Base-by-base conservation (phyloP, 371 early-diverging fungal genomes). In the Mucor mucedo region DNA sequence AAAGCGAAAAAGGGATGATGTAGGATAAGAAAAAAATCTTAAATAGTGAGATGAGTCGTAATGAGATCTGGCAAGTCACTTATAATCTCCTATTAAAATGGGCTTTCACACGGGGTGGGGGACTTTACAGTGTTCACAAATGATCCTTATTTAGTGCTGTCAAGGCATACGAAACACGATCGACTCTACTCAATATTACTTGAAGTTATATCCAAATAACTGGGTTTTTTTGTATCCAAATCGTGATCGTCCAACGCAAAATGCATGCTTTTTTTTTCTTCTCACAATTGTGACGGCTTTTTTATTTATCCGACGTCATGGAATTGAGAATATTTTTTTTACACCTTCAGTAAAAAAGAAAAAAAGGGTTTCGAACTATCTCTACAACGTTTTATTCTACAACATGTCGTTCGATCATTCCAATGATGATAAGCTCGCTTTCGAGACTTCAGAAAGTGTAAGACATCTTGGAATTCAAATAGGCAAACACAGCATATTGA, bases 381-480 rank as follows among this genome's bases (percentile, higher is more conserved):
- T 33, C 13, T 42, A 14, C 5, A 6, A 33, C 32, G 45, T 33
- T n/a, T 21, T 35, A 35, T 35, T 35, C 35, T 35, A 8, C 35
- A 35, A 35, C 35, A 80, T 80, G 80, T 69, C 76, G 4, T 80
- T 75, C 64, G 80, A 80, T 77, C 77, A 73, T 56, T 60, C 70
- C 29, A 63, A 75, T 55, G 89, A 89, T 75, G 87, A 87, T 45
- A 87, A 87, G 55, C 74, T 89, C 42, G 73, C 70, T 52, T 89
- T 87, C 63, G 87, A 87, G 66, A 89, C 87, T 38, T 85, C 86
- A 52, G 87, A 87, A 72, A 86, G 83, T 75, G 87, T 87, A 70
- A 83, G 66, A 47, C 6, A 47, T 8, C 2, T 21, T 27, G 6
- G 21, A 14, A 5, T 14, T 13, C 16, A n/a, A 11, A 16, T 4